Evolutionary conservation across 345 rosid genomes (phyloP), one percentile per base, ranked within the genome.

Genomic region (Brassica cretica): DNA sequence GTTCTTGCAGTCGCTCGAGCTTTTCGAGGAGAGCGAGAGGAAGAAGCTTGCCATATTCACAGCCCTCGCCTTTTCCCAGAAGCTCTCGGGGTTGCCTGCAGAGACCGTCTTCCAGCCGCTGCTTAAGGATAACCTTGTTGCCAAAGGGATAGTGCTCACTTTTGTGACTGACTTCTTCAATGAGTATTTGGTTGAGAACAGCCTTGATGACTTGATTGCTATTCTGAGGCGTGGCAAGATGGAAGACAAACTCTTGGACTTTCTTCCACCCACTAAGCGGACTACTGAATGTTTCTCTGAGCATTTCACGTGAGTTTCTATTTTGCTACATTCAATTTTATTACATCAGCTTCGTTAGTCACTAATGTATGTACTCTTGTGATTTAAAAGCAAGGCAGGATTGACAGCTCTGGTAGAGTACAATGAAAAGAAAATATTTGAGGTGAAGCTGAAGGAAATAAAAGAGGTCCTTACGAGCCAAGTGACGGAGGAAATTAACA

Each of bases 21-120:
- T 96, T 30, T 96, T 93, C 55, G 97, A 96, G 88, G 97, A 96
- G 66, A 88, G 88, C 86, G 99, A 93, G 74, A 89, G 98, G 87
- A 96, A 90, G 92, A 96, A 96, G 85, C 89, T 96, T 78, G 98
- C 97, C 4, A 90, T 96, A 80, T 96, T 96, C 88, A 89, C 98
- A 21, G 98, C 99, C 1, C 94, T 96, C 80, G 92, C 97, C 12
- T 93, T 96, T 84, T 93, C 99, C 66, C 99, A 93, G 93, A 96
- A 93, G 81, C 86, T 93, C 44, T 95, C 99, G 5, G 99, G 99
- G 72, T 88, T 96, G 68, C 99, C 98, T 59, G 95, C 97, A 0
- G 99, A 96, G 88, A 91, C 97, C 24, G 99, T 96, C 68, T 90
- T 96, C 85, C 97, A 93, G 86, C 98, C 98, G 46, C 76, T 93